Evolutionary conservation across 2,329 filamentous ascomycete genomes (phyloP).

Genomic region (Verticillium klebahnii): DNA sequence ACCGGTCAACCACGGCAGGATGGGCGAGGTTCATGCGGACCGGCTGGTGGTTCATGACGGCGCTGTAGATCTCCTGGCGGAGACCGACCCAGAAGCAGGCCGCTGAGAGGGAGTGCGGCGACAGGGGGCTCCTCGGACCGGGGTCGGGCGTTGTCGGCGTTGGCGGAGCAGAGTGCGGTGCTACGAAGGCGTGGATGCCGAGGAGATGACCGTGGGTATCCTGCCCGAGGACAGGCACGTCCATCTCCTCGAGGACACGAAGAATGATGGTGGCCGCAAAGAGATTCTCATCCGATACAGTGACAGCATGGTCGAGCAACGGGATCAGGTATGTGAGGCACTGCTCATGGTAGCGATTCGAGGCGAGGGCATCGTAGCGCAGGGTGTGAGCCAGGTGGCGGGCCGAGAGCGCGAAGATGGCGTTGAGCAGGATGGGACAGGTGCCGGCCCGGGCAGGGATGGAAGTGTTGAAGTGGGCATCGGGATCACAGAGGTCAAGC

Average conservation of each 20-base stretch:
- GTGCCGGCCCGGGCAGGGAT: constrained; percentile 48
- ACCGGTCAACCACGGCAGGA: constrained; percentile 45
- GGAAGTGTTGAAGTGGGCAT: constrained; percentile 44
- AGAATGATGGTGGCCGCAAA: constrained; percentile 54
- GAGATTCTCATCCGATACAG: constrained; percentile 43
- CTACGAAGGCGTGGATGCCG: constrained; percentile 42
- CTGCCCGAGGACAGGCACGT: constrained; percentile 30
- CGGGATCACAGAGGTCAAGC: constrained; percentile 37
- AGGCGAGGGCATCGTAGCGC: constrained; percentile 41
- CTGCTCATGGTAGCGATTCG: constrained; percentile 47
- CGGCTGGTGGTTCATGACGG: constrained; percentile 41
- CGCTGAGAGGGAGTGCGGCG: constrained; percentile 35
- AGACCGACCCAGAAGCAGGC: constrained; percentile 56
- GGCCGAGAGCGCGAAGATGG: constrained; percentile 52
- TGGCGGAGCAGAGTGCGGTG: constrained; percentile 17
- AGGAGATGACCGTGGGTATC: constrained; percentile 42
- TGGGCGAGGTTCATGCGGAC: constrained; percentile 43
- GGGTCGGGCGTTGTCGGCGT: neutral
- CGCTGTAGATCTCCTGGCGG: constrained; percentile 56
- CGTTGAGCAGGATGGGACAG: constrained; percentile 49
- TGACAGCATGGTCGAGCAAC: constrained; percentile 33
- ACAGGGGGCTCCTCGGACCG: constrained; percentile 9
- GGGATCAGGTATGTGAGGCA: constrained; percentile 47
- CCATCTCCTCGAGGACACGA: constrained; percentile 52
- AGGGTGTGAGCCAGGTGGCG: constrained; percentile 47